Base-by-base conservation (phyloP, 2,329 filamentous ascomycete genomes). In the Colletotrichum siamense region DNA sequence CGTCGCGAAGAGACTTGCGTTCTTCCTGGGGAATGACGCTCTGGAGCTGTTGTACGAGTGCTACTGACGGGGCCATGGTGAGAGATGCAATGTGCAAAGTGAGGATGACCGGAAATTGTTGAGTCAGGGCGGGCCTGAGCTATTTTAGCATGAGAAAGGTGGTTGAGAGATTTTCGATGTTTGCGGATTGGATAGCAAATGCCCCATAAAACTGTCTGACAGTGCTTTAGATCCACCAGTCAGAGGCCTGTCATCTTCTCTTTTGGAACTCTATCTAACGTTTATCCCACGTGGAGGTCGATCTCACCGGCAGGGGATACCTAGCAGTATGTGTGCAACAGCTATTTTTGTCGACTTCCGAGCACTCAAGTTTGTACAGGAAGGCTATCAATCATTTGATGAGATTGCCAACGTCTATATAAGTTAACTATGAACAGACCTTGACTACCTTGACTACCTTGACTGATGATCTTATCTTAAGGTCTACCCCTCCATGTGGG, bases 1-100 rank as follows among this genome's bases (percentile, higher is more conserved):
- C 88, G 3, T 79, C 80, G 36, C 84, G 80, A 1, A 91, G 85
- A 3, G 82, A 80, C n/a, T 80, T 73, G 69, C 82, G 80, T 1
- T 36, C 74, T 4, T 78, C 73, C 26, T 79, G 72, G 0, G 81
- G 78, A 3, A 84, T 76, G 5, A 81, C 73, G 36, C 79, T 71
- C 10, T 78, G 57, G 49, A 85, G 80, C 44, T 79, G 75, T 26
- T 76, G 36, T 2, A 52, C 5, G 44, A 77, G 67, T 18, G 70
- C 59, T 39, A 70, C 9, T 30, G 70, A 66, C 18, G 73, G 49
- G 6, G 70, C 24, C 74, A 76, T 76, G 1, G 34, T 52, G 59
- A 22, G 22, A 32, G 18, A 12, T 22, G 6, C 30, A n/a, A 24
- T 18, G 30, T 30, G 22, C 57, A 10, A 15, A 30, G 10, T 6